Evolutionary conservation across 176 grass and related monocot species (phyloP).

Genomic region (Neostapfia colusana): DNA sequence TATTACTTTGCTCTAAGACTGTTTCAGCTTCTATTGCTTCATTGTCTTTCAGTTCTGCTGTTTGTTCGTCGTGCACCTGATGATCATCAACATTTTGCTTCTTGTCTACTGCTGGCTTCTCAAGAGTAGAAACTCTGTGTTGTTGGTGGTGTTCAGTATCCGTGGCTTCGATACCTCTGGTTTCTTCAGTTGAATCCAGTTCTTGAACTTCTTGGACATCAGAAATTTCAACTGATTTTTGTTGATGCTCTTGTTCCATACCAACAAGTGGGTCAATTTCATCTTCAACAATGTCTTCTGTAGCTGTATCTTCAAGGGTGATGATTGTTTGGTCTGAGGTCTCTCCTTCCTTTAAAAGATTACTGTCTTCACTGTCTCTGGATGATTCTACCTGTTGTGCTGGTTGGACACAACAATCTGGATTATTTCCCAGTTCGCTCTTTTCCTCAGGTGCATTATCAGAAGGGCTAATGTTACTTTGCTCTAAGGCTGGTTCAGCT

Average conservation of each 20-base stretch:
- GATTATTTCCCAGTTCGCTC: conserved; percentile 26
- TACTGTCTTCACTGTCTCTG: conserved; percentile 18
- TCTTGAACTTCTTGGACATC: conserved; percentile 32
- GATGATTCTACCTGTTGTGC: conserved; percentile 14
- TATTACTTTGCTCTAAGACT: conserved; percentile 20
- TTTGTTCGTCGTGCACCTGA: conserved; percentile 22
- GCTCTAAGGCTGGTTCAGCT: conserved; percentile 16
- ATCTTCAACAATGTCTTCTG: neutral
- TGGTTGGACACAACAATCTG: conserved; percentile 30
- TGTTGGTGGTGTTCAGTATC: conserved; percentile 29
- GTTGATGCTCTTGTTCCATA: conserved; percentile 6
- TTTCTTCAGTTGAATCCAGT: conserved; percentile 28
- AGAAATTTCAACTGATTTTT: neutral
- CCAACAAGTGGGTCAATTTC: conserved; percentile 20
- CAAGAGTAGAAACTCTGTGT: conserved; percentile 26
- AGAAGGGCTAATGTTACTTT: conserved; percentile 18
- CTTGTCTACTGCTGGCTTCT: conserved; percentile 21
- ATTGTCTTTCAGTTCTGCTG: conserved; percentile 32
- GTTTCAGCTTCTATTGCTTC: conserved; percentile 36
- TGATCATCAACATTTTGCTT: conserved; percentile 33
- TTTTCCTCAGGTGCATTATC: conserved; percentile 30
- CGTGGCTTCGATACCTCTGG: conserved; percentile 3
- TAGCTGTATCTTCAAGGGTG: conserved; percentile 13
- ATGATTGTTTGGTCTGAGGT: conserved; percentile 1
- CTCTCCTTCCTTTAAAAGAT: conserved; percentile 30